Conservation (phyloP, 306 rosid species). For the Chamaecrista fasciculata region DNA sequence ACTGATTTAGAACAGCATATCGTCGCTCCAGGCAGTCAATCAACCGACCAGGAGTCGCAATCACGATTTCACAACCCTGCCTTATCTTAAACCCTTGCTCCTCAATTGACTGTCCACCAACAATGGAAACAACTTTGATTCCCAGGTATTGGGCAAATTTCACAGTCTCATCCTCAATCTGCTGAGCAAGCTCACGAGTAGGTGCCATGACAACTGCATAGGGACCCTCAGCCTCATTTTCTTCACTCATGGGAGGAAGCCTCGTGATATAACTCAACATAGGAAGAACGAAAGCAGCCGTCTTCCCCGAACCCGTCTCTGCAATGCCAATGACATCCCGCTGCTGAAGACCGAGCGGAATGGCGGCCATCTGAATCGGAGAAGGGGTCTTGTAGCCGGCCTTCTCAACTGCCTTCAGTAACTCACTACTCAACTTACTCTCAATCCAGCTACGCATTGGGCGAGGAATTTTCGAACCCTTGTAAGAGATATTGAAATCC, state of each 20-base stretch:
- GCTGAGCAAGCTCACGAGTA: conserved; percentile 90
- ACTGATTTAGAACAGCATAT: conserved; percentile 81
- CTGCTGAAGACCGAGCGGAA: conserved; percentile 80
- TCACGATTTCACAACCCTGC: conserved; percentile 89
- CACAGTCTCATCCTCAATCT: conserved; percentile 88
- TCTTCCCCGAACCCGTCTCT: conserved; percentile 90
- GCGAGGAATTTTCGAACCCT: conserved; percentile 83
- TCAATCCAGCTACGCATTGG: conserved; percentile 83
- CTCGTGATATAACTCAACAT: conserved; percentile 79
- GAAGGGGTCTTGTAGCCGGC: conserved; percentile 91
- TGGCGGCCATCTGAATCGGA: conserved; percentile 95
- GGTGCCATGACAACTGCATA: conserved; percentile 98
- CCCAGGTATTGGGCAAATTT: conserved; percentile 83
- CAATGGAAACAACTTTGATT: conserved; percentile 83
- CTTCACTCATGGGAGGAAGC: conserved; percentile 86
- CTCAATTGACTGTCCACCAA: conserved; percentile 92
- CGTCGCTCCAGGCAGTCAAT: conserved; percentile 88
- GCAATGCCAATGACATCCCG: conserved; percentile 90
- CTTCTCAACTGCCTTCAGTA: conserved; percentile 76
- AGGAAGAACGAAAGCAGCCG: conserved; percentile 95
- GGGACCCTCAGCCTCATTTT: conserved; percentile 90
- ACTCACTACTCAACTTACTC: conserved; percentile 65
- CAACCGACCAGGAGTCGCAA: conserved; percentile 91
- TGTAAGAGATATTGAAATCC: conserved; percentile 77
- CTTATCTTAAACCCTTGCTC: conserved; percentile 88